Evolutionary conservation across 176 grass and related monocot species (phyloP).

Genomic region (Pontederia paniculata): DNA sequence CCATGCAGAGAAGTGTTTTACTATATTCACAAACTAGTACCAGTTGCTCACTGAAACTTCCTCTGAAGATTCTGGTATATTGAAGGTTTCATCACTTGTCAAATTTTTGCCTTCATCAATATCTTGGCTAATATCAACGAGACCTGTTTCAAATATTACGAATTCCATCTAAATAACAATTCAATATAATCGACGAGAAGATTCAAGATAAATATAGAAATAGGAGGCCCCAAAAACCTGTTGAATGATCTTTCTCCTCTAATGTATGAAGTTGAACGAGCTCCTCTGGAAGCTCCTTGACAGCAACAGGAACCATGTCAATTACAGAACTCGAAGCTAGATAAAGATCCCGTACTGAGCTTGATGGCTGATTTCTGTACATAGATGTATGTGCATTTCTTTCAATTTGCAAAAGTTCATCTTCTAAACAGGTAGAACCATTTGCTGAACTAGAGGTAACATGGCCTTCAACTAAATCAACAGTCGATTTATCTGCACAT

Average conservation of each 20-base stretch:
- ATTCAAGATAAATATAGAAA: neutral
- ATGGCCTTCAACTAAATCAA: conserved; percentile 8
- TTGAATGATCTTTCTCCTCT: too few relatives aligned
- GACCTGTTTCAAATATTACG: conserved; percentile 26
- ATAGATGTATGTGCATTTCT: too few relatives aligned
- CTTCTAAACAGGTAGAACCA: neutral
- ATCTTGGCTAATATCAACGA: conserved; percentile 4
- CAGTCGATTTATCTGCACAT: conserved; percentile 11
- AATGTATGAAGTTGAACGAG: too few relatives aligned
- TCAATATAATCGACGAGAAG: neutral
- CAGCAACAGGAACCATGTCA: too few relatives aligned
- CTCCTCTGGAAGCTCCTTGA: too few relatives aligned
- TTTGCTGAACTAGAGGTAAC: neutral
- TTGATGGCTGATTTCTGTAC: too few relatives aligned
- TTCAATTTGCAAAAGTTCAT: too few relatives aligned
- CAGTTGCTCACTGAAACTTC: conserved; percentile 30
- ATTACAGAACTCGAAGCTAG: too few relatives aligned
- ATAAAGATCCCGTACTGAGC: too few relatives aligned
- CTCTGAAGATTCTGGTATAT: conserved; percentile 16
- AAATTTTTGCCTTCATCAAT: conserved; percentile 19
- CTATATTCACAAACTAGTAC: conserved; percentile 18
- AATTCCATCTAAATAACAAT: neutral
- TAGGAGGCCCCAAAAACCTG: too few relatives aligned
- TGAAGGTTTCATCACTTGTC: conserved; percentile 8
- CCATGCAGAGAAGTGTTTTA: conserved; percentile 6